A percentile compares a stretch with the other conserved stretches of the same genome.
Conservation (phyloP, 2,329 filamentous ascomycete species). For the Alternaria brassicae region DNA sequence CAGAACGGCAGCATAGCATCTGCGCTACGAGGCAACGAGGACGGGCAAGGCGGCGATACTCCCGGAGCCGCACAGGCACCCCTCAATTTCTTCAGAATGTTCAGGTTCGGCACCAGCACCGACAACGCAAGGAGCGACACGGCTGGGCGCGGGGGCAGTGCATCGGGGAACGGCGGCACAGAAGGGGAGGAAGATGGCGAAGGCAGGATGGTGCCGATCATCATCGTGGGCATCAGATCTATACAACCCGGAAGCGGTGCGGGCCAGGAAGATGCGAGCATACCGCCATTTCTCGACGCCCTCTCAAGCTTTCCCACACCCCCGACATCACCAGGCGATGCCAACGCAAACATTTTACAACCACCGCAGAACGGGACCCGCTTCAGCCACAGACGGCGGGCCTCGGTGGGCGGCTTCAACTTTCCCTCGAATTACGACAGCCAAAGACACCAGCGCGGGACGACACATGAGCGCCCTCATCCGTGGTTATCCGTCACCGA, state of each 20-base stretch:
- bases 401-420: conserved; percentile 62
- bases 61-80: conserved; percentile 57
- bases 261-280: conserved; percentile 52
- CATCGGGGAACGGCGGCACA: conserved; percentile 24
- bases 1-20: conserved; percentile 67
- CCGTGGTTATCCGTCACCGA: conserved; percentile 59
- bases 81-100: conserved; percentile 73
- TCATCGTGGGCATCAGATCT: conserved; percentile 73
- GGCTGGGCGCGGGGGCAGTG: conserved; percentile 35
- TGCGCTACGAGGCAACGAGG: conserved; percentile 56
- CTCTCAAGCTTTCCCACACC: conserved; percentile 58
- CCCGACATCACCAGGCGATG: conserved; percentile 56
- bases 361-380: conserved; percentile 63
- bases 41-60: conserved; percentile 49
- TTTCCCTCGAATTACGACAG: conserved; percentile 60
- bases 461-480: conserved; percentile 50
- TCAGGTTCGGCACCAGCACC: conserved; percentile 66
- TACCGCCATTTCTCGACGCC: conserved; percentile 59
- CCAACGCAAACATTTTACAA: conserved; percentile 59
- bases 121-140: conserved; percentile 28
- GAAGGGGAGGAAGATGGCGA: conserved; percentile 52
- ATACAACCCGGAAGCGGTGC: conserved; percentile 62
- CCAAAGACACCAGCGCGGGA: conserved; percentile 59
- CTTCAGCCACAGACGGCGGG: conserved; percentile 61
- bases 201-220: conserved; percentile 70